Evolutionary conservation across 177 flowering plant genomes (phyloP).

Genomic region (Vitis hybrid): DNA sequence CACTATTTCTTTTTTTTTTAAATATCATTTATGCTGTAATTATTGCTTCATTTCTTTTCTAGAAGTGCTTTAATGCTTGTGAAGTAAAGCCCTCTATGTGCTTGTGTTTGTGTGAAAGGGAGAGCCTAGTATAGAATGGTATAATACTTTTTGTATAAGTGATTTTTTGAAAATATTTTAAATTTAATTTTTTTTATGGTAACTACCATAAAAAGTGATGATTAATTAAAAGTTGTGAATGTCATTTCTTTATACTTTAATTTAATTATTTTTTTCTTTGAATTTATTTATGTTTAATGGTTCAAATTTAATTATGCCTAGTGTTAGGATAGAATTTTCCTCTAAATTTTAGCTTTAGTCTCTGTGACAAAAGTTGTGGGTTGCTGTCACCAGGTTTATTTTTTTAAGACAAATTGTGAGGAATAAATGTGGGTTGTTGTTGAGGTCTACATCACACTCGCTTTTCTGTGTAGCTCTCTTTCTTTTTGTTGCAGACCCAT

Average conservation of each 20-base stretch:
- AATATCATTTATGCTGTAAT: conserved; percentile 14
- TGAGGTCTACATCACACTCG: conserved; percentile 28
- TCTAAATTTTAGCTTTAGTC: conserved; percentile 18
- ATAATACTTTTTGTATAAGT: background rate
- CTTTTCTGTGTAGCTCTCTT: conserved; percentile 15
- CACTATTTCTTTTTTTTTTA: conserved; percentile 3
- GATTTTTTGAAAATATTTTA: too few species aligned
- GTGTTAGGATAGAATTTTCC: too few species aligned
- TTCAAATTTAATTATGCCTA: background rate
- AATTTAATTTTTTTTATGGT: too few species aligned
- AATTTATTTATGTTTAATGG: background rate
- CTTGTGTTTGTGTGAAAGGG: background rate
- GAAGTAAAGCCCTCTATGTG: background rate
- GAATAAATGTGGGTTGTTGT: conserved; percentile 24
- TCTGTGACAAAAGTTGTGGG: conserved; percentile 35
- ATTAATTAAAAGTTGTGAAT: too few species aligned
- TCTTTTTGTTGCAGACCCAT: conserved; percentile 20
- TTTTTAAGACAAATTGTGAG: conserved; percentile 14
- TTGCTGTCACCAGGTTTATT: conserved; percentile 9
- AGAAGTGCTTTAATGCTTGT: conserved; percentile 5
- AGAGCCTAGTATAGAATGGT: background rate
- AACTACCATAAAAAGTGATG: too few species aligned
- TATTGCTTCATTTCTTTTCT: conserved; percentile 23
- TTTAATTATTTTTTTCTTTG: too few species aligned
- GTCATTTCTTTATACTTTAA: too few species aligned